These are phyloP conservation scores for Venturia effusa DNA, from an alignment of 2,329 filamentous ascomycete species.

Conservation along the genomic window DNA sequence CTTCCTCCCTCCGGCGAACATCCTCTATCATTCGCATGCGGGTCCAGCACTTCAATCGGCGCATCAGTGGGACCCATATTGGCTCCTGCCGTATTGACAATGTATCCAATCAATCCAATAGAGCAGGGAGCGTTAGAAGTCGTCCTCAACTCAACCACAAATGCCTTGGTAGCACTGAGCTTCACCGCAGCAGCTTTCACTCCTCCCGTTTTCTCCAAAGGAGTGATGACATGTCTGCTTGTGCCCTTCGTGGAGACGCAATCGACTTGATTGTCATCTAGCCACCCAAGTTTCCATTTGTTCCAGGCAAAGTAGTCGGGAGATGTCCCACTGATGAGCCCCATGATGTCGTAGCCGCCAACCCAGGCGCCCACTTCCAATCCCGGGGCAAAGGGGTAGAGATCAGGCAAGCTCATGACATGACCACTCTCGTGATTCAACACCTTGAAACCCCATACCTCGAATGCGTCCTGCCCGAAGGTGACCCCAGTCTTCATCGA, in stretches of 20 bases:
- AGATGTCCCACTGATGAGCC: slow-evolving; percentile 13
- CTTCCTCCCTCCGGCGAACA: neutral
- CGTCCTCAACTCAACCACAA: slow-evolving; percentile 15
- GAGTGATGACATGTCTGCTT: slow-evolving; percentile 13
- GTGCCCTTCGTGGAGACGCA: slow-evolving; percentile 12
- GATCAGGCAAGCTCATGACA: slow-evolving; percentile 14
- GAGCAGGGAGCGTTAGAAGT: slow-evolving; percentile 12
- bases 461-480: slow-evolving; percentile 14
- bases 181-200: slow-evolving; percentile 13
- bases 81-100: slow-evolving; percentile 3
- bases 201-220: slow-evolving; percentile 13
- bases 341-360: slow-evolving; percentile 17
- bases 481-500: slow-evolving; percentile 13
- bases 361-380: slow-evolving; percentile 9
- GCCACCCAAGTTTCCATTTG: slow-evolving; percentile 16
- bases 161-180: slow-evolving; percentile 9
- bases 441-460: slow-evolving; percentile 12
- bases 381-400: slow-evolving; percentile 12
- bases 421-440: slow-evolving; percentile 16
- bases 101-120: slow-evolving; percentile 14
- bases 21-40: neutral
- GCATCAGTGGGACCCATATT: neutral
- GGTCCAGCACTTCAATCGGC: slow-evolving; percentile 4
- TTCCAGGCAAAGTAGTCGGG: slow-evolving; percentile 15
- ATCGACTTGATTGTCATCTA: slow-evolving; percentile 14